phyloP scores from a whole-genome alignment of 305 asterid genomes.

The Rubia occidens region DNA sequence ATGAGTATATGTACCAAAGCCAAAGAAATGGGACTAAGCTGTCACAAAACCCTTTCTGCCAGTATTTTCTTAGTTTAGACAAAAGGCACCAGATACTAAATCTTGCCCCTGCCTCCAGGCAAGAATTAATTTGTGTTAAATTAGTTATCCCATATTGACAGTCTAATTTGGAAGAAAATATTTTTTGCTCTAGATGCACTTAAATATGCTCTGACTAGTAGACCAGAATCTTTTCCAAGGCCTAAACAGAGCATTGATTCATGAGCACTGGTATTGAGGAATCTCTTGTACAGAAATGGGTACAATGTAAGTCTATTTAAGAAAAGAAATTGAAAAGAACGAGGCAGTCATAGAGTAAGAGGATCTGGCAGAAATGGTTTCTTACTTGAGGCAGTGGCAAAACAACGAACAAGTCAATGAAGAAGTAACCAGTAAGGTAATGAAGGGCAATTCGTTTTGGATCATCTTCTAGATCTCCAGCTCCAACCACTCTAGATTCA shows the following conservation, averaged over 20 bases:
- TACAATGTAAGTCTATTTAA: neutral
- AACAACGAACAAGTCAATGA: slow-evolving; percentile 45
- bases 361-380: neutral
- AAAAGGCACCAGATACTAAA: neutral
- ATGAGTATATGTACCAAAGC: neutral
- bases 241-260: neutral
- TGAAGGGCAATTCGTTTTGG: slow-evolving; percentile 60
- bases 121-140: neutral
- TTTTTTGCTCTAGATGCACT: neutral
- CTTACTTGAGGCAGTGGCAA: slow-evolving; percentile 84
- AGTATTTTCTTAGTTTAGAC: neutral
- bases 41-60: neutral
- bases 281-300: neutral
- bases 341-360: slow-evolving; percentile 4
- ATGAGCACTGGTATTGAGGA: neutral
- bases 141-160: neutral
- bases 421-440: slow-evolving; percentile 52
- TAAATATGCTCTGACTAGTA: neutral
- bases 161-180: neutral
- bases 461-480: slow-evolving; percentile 78
- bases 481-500: slow-evolving; percentile 69
- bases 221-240: neutral
- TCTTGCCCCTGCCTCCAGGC: neutral
- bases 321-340: slow-evolving; percentile 9
- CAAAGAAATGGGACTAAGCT: neutral